Evolutionary conservation across 768 basidiomycete genomes (phyloP).

Genomic region (Russula vinacea): DNA sequence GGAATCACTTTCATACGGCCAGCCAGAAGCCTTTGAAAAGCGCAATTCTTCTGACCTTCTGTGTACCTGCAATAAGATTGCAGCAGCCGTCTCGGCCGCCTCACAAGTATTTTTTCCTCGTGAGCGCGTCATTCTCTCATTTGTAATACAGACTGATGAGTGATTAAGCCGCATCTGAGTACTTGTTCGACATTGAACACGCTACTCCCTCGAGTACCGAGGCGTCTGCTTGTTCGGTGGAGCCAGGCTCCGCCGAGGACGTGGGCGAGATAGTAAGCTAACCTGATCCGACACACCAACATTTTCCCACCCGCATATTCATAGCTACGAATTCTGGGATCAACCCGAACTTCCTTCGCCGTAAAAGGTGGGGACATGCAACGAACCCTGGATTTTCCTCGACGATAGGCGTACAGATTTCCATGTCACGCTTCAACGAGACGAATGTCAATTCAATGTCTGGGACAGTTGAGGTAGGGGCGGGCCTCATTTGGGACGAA

Average conservation of each 20-base stretch:
- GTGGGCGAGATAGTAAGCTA: conserved; percentile 21
- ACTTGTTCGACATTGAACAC: conserved; percentile 11
- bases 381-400: conserved; percentile 32
- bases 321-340: background rate
- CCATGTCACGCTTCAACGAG: conserved; percentile 30
- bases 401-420: conserved; percentile 32
- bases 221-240: conserved; percentile 24
- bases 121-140: background rate
- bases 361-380: conserved; percentile 1
- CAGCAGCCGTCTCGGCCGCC: background rate
- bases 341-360: background rate
- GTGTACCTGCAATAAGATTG: background rate
- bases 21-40: background rate
- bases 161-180: conserved; percentile 14
- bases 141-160: background rate
- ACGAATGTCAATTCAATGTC: conserved; percentile 2
- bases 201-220: conserved; percentile 11
- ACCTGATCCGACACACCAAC: conserved; percentile 7
- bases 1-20: too few relatives aligned
- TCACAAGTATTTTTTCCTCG: conserved; percentile 12
- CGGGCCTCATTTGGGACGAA: conserved; percentile 13
- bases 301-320: background rate
- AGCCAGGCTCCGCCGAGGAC: conserved; percentile 24
- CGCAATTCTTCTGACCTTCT: background rate
- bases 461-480: background rate